Conservation (phyloP, 1,284 basidiomycete genomes). For the Trichosporon sp. region DNA sequence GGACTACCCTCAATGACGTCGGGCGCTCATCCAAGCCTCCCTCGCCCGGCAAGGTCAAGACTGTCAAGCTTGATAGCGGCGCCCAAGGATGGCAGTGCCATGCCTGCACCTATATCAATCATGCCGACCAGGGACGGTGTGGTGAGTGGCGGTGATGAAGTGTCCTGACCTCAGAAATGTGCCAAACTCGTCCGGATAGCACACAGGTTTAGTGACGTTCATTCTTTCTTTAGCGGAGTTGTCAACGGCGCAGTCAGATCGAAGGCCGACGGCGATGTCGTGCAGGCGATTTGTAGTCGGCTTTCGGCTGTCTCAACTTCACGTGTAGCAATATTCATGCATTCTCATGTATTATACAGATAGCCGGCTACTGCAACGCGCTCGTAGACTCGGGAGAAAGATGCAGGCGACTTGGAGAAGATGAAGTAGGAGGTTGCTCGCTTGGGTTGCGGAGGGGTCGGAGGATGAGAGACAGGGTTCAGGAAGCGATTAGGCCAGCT, state of each 20-base stretch:
- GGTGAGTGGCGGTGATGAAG: slow-evolving; percentile 38
- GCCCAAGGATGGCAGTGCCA: slow-evolving; percentile 32
- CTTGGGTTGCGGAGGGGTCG: not conserved
- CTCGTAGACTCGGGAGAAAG: not conserved
- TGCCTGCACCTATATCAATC: slow-evolving; percentile 46
- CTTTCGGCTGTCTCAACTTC: not conserved
- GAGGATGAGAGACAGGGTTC: not conserved
- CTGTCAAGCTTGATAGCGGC: slow-evolving; percentile 21
- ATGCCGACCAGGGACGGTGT: slow-evolving; percentile 41
- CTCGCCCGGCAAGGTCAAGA: not conserved
- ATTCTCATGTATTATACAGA: not conserved
- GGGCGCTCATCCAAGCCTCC: not conserved
- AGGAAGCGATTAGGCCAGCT: slow-evolving; percentile 12
- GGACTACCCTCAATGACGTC: not conserved
- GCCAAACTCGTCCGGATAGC: slow-evolving; percentile 22
- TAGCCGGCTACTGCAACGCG: not conserved
- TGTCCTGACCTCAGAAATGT: slow-evolving; percentile 20
- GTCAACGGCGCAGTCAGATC: not conserved
- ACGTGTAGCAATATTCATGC: not conserved
- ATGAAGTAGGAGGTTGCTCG: not conserved
- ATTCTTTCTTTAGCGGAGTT: not conserved
- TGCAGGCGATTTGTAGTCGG: too few species aligned
- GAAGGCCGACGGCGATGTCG: too few species aligned
- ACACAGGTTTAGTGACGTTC: not conserved
- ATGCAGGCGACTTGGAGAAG: not conserved